These are phyloP conservation scores for Globisporangium viniferum DNA, from an alignment of 352 stramenopile genomes.

Conservation along the genomic window DNA sequence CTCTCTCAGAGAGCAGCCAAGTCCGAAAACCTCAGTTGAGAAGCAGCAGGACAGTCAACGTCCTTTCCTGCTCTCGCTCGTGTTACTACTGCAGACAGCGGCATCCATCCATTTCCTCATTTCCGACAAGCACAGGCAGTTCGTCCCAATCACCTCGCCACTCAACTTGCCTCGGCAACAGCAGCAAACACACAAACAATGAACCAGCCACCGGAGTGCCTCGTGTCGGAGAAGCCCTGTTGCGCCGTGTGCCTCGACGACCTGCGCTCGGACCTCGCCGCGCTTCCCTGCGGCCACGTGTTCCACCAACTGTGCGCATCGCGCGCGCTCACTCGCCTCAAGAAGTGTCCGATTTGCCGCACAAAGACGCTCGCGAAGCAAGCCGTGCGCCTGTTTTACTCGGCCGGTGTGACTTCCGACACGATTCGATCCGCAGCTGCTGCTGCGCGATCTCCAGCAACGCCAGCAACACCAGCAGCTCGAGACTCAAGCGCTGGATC, in stretches of 20 bases:
- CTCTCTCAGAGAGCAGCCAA: background rate
- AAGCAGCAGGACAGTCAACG: background rate
- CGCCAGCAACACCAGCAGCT: background rate
- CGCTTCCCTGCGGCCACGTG: conserved; percentile 39
- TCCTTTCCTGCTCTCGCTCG: background rate
- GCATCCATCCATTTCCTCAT: background rate
- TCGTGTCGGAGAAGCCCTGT: background rate
- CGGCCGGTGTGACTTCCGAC: background rate
- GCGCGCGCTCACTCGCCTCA: conserved; percentile 17
- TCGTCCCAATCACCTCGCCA: background rate
- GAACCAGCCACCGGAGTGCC: background rate
- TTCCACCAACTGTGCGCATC: conserved; percentile 34
- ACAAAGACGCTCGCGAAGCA: conserved; percentile 15
- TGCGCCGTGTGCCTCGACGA: conserved; percentile 44
- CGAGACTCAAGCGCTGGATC: background rate
- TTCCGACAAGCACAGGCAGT: background rate
- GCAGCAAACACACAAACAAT: background rate
- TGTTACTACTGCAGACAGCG: background rate
- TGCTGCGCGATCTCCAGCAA: background rate
- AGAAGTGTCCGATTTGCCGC: conserved; percentile 38
- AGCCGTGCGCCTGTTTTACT: conserved; percentile 31
- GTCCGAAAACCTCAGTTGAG: conserved; percentile 1
- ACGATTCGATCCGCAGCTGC: background rate
- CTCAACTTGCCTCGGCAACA: background rate
- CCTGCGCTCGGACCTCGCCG: conserved; percentile 26